Percentiles rank a stretch among this genome's conserved stretches.
These are phyloP conservation scores for Acacia pycnantha DNA, from an alignment of 331 rosid genomes.

Conservation along the genomic window DNA sequence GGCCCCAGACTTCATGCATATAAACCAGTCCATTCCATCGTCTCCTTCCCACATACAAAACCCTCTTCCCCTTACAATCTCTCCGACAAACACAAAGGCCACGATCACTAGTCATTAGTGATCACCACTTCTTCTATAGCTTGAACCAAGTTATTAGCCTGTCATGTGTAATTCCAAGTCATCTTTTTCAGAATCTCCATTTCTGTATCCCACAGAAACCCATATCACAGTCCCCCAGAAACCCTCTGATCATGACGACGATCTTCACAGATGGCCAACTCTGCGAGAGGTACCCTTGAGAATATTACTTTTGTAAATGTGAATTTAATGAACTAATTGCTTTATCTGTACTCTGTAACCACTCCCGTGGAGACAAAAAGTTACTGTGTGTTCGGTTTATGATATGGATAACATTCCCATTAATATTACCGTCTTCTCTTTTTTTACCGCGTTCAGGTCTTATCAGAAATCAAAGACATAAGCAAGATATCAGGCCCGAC, in stretches of 20 bases:
- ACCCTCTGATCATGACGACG: conserved; percentile 41
- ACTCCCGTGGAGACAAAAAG: not conserved
- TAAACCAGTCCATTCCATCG: conserved; percentile 34
- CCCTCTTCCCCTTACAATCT: conserved; percentile 25
- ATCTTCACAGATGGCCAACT: conserved; percentile 80
- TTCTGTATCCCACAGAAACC: conserved; percentile 53
- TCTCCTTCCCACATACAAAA: conserved; percentile 30
- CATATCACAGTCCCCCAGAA: conserved; percentile 46
- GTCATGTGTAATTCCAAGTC: conserved; percentile 74
- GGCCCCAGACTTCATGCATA: conserved; percentile 43
- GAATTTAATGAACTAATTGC: not conserved
- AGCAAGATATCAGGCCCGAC: conserved; percentile 87
- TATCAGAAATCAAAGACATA: conserved; percentile 79
- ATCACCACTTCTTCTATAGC: not conserved
- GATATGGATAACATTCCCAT: not conserved
- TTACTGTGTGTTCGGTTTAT: not conserved
- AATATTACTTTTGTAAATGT: not conserved
- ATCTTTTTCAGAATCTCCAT: conserved; percentile 60
- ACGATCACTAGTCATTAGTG: not conserved
- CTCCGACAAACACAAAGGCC: conserved; percentile 25
- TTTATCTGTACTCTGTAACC: not conserved
- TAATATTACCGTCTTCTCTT: not conserved
- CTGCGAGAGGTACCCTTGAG: conserved; percentile 59
- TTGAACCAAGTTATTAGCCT: not conserved
- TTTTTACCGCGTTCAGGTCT: conserved; percentile 49